These are phyloP conservation scores for Malus orientalis DNA, from an alignment of 306 rosid species.

Conservation along the genomic window DNA sequence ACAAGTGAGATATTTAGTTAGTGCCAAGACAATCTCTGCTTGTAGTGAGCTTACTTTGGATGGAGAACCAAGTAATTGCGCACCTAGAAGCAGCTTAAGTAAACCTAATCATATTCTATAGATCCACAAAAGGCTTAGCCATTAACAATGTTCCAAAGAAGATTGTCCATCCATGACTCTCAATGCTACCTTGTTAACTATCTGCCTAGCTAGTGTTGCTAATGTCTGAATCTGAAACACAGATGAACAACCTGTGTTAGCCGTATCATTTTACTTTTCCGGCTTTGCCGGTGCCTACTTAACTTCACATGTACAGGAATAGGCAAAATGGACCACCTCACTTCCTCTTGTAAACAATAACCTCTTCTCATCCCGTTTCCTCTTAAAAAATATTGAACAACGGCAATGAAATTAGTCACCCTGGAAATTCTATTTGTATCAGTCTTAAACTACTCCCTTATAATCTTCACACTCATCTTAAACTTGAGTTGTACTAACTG, in stretches of 20 bases:
- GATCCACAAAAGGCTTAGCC: not conserved
- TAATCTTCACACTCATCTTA: not conserved
- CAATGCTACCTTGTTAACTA: not conserved
- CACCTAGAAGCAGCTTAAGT: not conserved
- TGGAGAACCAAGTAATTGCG: not conserved
- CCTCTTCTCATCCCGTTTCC: not conserved
- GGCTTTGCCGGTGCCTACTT: not conserved
- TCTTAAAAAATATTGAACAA: not conserved
- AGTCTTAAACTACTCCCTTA: not conserved
- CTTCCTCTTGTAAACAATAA: not conserved
- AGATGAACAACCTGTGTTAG: not conserved
- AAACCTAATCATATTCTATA: not conserved
- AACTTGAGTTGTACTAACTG: not conserved
- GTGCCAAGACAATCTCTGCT: not conserved
- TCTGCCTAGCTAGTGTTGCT: not conserved
- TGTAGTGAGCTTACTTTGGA: not conserved
- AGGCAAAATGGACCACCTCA: not conserved
- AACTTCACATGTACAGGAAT: not conserved
- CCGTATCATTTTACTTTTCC: not conserved
- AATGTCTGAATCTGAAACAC: too few relatives aligned
- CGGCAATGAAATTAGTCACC: not conserved
- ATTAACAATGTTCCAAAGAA: not conserved
- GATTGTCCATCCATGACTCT: not conserved
- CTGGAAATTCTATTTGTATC: not conserved
- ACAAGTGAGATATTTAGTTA: too few relatives aligned